phyloP scores from a whole-genome alignment of 1,284 basidiomycete species.

The Tilletiopsis washingtonensis region DNA sequence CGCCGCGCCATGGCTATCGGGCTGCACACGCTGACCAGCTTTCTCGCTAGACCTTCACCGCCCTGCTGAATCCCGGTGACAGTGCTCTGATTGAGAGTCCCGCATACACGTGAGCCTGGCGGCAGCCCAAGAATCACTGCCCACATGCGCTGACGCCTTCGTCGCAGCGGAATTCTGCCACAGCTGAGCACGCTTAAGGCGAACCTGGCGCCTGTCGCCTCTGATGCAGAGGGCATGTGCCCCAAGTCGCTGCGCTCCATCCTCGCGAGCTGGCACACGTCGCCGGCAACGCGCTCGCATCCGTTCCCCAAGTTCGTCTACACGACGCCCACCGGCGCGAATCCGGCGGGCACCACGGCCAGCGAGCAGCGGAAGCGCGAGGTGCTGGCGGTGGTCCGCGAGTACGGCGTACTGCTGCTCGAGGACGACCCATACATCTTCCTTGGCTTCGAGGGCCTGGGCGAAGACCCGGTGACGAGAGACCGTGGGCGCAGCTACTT shows the following conservation, averaged over 20 bases:
- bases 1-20: background rate
- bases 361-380: conserved; percentile 62
- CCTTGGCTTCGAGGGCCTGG: conserved; percentile 35
- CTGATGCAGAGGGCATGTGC: conserved; percentile 68
- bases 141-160: background rate
- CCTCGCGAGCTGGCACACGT: conserved; percentile 65
- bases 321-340: conserved; percentile 56
- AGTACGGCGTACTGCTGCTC: conserved; percentile 51
- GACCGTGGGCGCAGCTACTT: conserved; percentile 30
- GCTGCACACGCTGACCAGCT: background rate
- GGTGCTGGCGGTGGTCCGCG: conserved; percentile 64
- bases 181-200: conserved; percentile 22
- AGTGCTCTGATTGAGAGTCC: conserved; percentile 75
- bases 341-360: conserved; percentile 43
- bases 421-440: conserved; percentile 44
- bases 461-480: conserved; percentile 30
- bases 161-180: conserved; percentile 26
- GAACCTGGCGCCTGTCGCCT: conserved; percentile 56
- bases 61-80: conserved; percentile 71
- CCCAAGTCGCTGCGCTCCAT: conserved; percentile 60
- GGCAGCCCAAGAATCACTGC: background rate
- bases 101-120: conserved; percentile 58
- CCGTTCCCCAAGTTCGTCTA: conserved; percentile 71
- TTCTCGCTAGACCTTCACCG: conserved; percentile 45
- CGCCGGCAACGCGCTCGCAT: conserved; percentile 52